Conservation (phyloP, 108 stramenopile species). For the Aureococcus anophagefferens region DNA sequence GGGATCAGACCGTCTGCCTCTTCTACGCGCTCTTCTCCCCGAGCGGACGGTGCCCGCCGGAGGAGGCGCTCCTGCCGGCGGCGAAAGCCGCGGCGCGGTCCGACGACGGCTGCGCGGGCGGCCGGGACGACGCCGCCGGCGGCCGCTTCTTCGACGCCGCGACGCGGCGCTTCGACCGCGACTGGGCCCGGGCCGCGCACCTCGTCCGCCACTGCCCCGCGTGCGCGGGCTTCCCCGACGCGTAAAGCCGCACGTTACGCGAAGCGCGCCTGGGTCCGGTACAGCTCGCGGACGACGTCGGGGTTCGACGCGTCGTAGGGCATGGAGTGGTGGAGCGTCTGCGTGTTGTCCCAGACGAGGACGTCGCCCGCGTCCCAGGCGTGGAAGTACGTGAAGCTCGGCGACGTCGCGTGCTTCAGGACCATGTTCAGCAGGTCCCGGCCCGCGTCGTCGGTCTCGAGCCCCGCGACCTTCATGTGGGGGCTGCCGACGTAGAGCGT, state of each 20-base stretch:
- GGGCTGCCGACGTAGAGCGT: neutral
- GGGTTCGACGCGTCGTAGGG: neutral
- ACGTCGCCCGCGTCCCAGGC: slow-evolving; percentile 1
- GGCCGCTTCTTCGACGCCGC: no score
- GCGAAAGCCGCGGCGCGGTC: no score
- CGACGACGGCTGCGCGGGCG: no score
- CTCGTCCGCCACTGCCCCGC: no score
- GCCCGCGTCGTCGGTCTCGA: neutral
- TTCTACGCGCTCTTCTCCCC: no score
- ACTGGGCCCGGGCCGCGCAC: no score
- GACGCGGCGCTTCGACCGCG: no score
- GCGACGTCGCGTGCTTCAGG: neutral
- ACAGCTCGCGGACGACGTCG: neutral
- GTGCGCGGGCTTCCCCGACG: no score
- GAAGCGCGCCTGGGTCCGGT: neutral
- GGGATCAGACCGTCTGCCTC: no score
- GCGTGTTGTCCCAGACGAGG: slow-evolving; percentile 2
- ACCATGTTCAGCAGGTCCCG: neutral
- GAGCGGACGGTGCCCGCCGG: no score
- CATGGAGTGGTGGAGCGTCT: neutral
- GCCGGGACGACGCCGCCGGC: no score
- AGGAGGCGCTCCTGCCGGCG: no score
- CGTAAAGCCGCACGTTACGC: neutral
- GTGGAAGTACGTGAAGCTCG: neutral
- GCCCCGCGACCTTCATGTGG: neutral